Evolutionary conservation across 1,284 basidiomycete species (phyloP), one percentile per base, ranked within the genome.

Genomic region (Naganishia liquefaciens): DNA sequence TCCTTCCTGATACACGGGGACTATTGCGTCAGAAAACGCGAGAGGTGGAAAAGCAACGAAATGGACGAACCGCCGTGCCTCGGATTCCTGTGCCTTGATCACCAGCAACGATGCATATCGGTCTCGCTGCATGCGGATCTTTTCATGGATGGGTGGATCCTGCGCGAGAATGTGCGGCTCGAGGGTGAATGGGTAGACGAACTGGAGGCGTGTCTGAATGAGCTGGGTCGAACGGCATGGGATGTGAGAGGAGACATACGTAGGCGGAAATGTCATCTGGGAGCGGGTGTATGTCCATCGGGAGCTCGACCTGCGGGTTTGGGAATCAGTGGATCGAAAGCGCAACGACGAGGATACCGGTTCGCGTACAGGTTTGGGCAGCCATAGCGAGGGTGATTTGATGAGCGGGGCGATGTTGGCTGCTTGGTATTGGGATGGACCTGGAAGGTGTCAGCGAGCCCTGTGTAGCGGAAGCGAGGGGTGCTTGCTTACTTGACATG

Each of bases 101-200:
- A 81, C 83, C 15, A 95, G 82, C 69, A 88, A 85, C 0, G 86
- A 84, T 51, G 89, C 86, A 61, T 88, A 84, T 10, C 86, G 84
- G 1, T 87, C 82, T 4, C 84, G 76, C 67, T 88, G 84, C 13
- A 88, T 82, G 0, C 86, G 82, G 39, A 89, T 81, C 1, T 87
- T 88, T 19, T 83, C 79, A 64, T 86, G 81, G 9, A 89, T 86
- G 3, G 89, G 83, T 0, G 87, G 83, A 74, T 88, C 86, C 55
- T 90, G 77, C 1, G 86, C 84, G 63, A 93, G 75, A 68, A 92
- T 82, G 73, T 94, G 92, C 0, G 87, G 85, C 73, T 96, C 93
- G 60, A 96, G 84, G 0, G 91, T 89, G 81, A 91, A 94, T 2
- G 93, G 93, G 73, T 96, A 95, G 42, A 90, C 93, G 72, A 95